Conservation (phyloP, 2,329 filamentous ascomycete species). For the Arachnopeziza araneosa region DNA sequence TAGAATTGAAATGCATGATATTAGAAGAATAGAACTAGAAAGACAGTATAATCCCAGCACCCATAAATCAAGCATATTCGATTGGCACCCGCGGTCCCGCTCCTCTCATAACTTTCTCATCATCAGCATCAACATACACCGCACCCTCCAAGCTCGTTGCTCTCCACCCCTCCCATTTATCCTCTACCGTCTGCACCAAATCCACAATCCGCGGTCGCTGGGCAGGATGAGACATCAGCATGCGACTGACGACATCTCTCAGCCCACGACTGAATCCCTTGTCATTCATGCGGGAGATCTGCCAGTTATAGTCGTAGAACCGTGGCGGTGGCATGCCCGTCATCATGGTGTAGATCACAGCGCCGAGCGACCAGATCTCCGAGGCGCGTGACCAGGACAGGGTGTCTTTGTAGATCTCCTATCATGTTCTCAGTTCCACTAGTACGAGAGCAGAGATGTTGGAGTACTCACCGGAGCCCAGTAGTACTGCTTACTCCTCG, state of each 20-base stretch:
- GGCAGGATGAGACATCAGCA: slow-evolving; percentile 16
- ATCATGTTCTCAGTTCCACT: not conserved
- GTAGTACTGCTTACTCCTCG: slow-evolving; percentile 17
- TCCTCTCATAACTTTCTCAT: slow-evolving; percentile 2
- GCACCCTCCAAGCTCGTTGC: slow-evolving; percentile 16
- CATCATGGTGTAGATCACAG: slow-evolving; percentile 29
- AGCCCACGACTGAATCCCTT: slow-evolving; percentile 17
- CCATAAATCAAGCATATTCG: not conserved
- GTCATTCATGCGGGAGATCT: slow-evolving; percentile 25
- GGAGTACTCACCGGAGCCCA: slow-evolving; percentile 21
- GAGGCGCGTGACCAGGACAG: slow-evolving; percentile 13
- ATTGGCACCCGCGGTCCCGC: not conserved
- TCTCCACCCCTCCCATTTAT: slow-evolving; percentile 21
- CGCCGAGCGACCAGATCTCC: slow-evolving; percentile 27
- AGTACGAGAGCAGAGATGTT: not conserved
- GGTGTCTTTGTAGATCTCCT: slow-evolving; percentile 26
- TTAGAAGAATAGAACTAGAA: not conserved
- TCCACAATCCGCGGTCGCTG: slow-evolving; percentile 15
- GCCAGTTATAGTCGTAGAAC: slow-evolving; percentile 19
- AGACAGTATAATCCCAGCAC: not conserved
- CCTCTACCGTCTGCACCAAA: slow-evolving; percentile 18
- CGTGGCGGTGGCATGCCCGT: slow-evolving; percentile 26
- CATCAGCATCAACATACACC: slow-evolving; percentile 16
- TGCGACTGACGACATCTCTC: slow-evolving; percentile 18
- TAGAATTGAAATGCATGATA: not conserved